Percentiles rank a stretch among this genome's conserved stretches.
phyloP scores from a whole-genome alignment of 2,329 filamentous ascomycete genomes.

The Chaetomiaceae sp. region DNA sequence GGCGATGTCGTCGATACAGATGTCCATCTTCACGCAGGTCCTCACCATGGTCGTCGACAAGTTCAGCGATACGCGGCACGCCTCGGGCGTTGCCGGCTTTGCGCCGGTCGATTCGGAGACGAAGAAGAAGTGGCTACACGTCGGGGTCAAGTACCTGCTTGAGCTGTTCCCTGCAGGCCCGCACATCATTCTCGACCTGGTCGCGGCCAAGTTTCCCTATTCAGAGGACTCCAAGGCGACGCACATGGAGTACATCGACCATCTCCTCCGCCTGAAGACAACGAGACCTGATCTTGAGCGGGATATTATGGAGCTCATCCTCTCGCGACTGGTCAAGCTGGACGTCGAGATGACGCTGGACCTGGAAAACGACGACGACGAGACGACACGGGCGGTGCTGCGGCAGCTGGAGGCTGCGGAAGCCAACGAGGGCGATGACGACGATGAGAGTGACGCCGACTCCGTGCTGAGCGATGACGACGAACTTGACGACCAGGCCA shows the following conservation, averaged over 20 bases:
- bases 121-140: conserved; percentile 70
- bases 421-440: conserved; percentile 45
- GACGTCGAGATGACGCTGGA: conserved; percentile 94
- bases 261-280: conserved; percentile 68
- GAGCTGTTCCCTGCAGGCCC: conserved; percentile 75
- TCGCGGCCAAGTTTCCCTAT: conserved; percentile 67
- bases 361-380: conserved; percentile 86
- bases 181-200: conserved; percentile 59
- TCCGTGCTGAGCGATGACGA: conserved; percentile 65
- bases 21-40: conserved; percentile 66
- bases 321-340: conserved; percentile 83
- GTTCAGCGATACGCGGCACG: conserved; percentile 52
- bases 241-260: conserved; percentile 85
- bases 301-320: conserved; percentile 76
- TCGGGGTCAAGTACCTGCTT: conserved; percentile 67
- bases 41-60: conserved; percentile 75
- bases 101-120: conserved; percentile 54
- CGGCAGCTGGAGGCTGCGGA: conserved; percentile 41
- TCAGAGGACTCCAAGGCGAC: conserved; percentile 67
- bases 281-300: conserved; percentile 74
- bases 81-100: conserved; percentile 45
- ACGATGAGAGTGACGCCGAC: conserved; percentile 60
- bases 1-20: conserved; percentile 74
- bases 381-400: conserved; percentile 68
- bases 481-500: conserved; percentile 56